phyloP scores from a whole-genome alignment of 169 alveolate species.

The Plasmodium yoelii region DNA sequence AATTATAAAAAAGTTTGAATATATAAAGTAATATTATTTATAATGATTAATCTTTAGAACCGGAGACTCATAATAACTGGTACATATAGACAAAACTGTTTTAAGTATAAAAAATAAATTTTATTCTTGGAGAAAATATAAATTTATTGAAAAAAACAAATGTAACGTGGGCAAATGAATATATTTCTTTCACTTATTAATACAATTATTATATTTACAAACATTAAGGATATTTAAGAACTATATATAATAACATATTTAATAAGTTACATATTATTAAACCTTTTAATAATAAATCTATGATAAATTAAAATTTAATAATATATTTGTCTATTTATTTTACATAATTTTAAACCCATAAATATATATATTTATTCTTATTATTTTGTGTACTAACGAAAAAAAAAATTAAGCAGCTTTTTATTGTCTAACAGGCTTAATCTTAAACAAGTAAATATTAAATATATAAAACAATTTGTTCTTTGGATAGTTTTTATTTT shows the following conservation, averaged over 20 bases:
- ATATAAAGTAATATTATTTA: too few relatives aligned
- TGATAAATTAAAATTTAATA: slow-evolving; percentile 37
- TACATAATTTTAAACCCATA: slow-evolving; percentile 5
- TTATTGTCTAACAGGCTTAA: too few relatives aligned
- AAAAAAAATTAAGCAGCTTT: too few relatives aligned
- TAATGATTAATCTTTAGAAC: too few relatives aligned
- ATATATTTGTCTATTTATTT: slow-evolving; percentile 19
- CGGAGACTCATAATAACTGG: too few relatives aligned
- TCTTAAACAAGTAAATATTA: neutral
- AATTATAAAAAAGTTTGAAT: too few relatives aligned
- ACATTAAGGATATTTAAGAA: neutral
- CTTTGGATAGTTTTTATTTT: slow-evolving; percentile 27
- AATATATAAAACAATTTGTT: slow-evolving; percentile 8
- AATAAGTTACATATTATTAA: neutral
- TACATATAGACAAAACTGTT: too few relatives aligned
- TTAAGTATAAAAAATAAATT: neutral
- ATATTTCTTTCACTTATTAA: slow-evolving; percentile 1
- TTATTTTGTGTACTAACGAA: neutral
- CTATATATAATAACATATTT: slow-evolving; percentile 10
- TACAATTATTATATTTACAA: slow-evolving; percentile 1
- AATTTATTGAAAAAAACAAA: slow-evolving; percentile 6
- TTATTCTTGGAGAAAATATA: slow-evolving; percentile 14
- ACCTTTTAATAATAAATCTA: slow-evolving; percentile 34
- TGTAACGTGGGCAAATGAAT: slow-evolving; percentile 4
- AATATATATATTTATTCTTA: neutral